Evolutionary conservation across 441 rosid species (phyloP), one percentile per base, ranked within the genome.

Genomic region (Manihot esculenta): DNA sequence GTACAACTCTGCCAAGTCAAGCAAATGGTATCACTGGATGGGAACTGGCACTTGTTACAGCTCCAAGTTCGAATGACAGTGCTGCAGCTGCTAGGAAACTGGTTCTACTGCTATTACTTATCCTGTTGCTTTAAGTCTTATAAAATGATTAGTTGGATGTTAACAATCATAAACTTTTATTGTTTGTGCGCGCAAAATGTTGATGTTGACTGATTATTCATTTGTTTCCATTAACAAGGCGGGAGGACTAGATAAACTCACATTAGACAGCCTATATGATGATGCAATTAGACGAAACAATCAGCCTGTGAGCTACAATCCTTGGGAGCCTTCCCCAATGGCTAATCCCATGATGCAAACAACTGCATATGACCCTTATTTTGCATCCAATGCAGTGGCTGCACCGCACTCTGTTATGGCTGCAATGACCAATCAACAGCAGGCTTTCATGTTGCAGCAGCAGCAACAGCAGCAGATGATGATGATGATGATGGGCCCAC

Each of bases 191-290:
- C 33, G n/a, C 44, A 26, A 66, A 26, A 66, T 42, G 47, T 53
- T 18, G 21, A 48, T 62, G 41, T 27, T 71, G 38, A 60, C 73
- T 57, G 62, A 30, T 27, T 70, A 30, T 44, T 54, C 26, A 45
- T 42, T n/a, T 72, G 35, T 45, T 69, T 75, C 73, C 1, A 57
- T 48, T 69, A 23, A 44, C 69, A 76, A 95, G 99, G 98, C 78
- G 44, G 99, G 99, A 79, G 99, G 98, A 61, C 79, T 95, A 21
- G 99, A 95, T 86, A 85, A 81, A 84, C 91, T 93, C 68, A 95
- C 94, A 64, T 78, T 95, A 51, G 97, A 95, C 84, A 93, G 99
- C 85, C 81, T 95, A 30, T 95, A 95, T 48, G 99, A 95, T 63
- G 99, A 95, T 77, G 99, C 98, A 62, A 87, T 91, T 48, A 83